Evolutionary conservation across 371 early-diverging fungal species (phyloP), one percentile per base, ranked within the genome.

Genomic region (Funneliformis caledonium): DNA sequence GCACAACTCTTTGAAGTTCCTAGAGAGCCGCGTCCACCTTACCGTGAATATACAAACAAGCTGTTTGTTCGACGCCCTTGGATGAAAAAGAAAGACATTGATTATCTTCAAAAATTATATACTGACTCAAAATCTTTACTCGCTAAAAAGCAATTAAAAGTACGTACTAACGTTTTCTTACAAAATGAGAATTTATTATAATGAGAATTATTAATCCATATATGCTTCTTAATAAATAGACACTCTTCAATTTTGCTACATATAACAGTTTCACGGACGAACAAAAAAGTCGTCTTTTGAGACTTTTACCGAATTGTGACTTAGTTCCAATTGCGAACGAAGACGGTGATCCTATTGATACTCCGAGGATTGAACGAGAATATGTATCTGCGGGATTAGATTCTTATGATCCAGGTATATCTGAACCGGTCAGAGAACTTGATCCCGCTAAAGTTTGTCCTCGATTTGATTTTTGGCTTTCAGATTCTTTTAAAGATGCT

Each of bases 201-300:
- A 64, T 26, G 33, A 64, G 31, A 56, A 19, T 56, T 2, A 16
- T 5, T 56, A 56, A 56, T 56, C 16, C 19, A 37, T 2, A 26
- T 8, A 26, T 31, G 12, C 0, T 12, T 65, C 31, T 65, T n/a
- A 26, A 45, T 43, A 22, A 43, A 43, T 69, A 43, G 50, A 26
- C 52, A 52, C 52, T 48, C 50, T 48, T 72, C 31, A 72, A 72
- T 50, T 22, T 48, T 50, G 19, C 26, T 33, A 16, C 16, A 26
- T 72, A 50, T 16, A 72, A 50, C 14, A 50, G n/a, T 26, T 72
- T 76, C 22, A 47, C 76, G 22, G 45, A 76, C 62, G 76, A 76
- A 45, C 76, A 76, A 76, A 76, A 76, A 64, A 47, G 43, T n/a
- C 60, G 76, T 61, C 60, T 76, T 16, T 26, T 62, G 62, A 76